phyloP scores from a whole-genome alignment of 805 yeast genomes.

The Ogataea pignaliae region DNA sequence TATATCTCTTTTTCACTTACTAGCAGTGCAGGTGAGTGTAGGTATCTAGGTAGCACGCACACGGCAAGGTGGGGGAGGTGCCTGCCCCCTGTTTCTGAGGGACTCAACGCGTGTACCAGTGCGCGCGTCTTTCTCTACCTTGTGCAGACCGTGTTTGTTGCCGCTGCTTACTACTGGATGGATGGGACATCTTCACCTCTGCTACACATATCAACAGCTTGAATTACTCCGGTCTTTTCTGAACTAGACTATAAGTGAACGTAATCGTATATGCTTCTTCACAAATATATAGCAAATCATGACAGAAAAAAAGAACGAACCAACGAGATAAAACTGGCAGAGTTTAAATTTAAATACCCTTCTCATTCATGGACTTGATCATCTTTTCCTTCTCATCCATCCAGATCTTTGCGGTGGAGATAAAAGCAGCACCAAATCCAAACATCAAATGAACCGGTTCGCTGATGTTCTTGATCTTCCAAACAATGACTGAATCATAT shows the following conservation, averaged over 20 bases:
- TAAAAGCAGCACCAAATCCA: slow-evolving; percentile 30
- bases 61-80: neutral
- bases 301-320: no score
- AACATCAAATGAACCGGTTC: slow-evolving; percentile 26
- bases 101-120: slow-evolving; percentile 4
- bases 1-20: neutral
- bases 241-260: no score
- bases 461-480: slow-evolving; percentile 31
- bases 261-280: no score
- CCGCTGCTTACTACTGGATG: neutral
- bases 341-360: neutral
- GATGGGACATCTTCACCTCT: no score
- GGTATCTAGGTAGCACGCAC: no score
- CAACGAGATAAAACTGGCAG: no score
- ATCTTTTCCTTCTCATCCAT: slow-evolving; percentile 19
- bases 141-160: neutral
- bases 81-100: neutral
- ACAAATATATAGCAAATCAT: no score
- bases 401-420: slow-evolving; percentile 31
- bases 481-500: slow-evolving; percentile 45
- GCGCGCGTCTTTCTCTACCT: slow-evolving; percentile 3
- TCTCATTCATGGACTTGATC: slow-evolving; percentile 8
- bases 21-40: neutral
- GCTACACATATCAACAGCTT: no score
- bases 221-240: no score